Conservation (phyloP, 2,329 filamentous ascomycete species). For the Tolypocladium inflatum region DNA sequence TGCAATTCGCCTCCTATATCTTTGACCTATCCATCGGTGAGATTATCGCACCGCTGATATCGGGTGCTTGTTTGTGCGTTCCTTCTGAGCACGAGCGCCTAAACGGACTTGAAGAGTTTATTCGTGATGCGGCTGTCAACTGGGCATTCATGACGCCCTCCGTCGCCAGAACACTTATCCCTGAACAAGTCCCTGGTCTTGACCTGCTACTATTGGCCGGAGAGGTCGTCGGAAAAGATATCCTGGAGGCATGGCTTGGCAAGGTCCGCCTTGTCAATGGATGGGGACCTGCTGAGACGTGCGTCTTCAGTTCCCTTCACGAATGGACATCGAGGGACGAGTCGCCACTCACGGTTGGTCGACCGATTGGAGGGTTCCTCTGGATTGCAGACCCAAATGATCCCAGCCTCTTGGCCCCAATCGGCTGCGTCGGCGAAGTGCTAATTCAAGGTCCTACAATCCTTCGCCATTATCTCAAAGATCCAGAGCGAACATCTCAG, state of each 20-base stretch:
- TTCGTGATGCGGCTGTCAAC: conserved; percentile 1
- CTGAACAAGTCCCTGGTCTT: conserved; percentile 1
- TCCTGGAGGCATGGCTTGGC: conserved; percentile 5
- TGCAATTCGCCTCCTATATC: conserved; percentile 9
- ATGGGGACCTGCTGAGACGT: conserved; percentile 7
- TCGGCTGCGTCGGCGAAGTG: conserved; percentile 4
- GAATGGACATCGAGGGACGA: background rate
- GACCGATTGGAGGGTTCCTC: background rate
- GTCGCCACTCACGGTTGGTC: conserved; percentile 1
- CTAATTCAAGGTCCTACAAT: conserved; percentile 6
- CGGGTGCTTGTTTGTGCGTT: conserved; percentile 8
- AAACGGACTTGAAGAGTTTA: conserved; percentile 4
- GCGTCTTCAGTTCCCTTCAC: conserved; percentile 1
- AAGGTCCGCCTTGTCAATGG: conserved; percentile 5
- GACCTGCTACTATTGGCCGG: conserved; percentile 4
- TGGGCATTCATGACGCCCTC: conserved; percentile 4
- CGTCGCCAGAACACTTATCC: conserved; percentile 1
- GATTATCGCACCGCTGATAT: conserved; percentile 6
- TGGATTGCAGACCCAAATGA: conserved; percentile 2
- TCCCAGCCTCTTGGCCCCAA: background rate
- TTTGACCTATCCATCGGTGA: conserved; percentile 10
- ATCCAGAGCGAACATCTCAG: background rate
- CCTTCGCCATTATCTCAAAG: conserved; percentile 2
- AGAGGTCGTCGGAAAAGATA: conserved; percentile 1
- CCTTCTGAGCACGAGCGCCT: conserved; percentile 5